Percentiles rank a stretch among this genome's conserved stretches.
These are phyloP conservation scores for Kazachstania kunashirensis DNA, from an alignment of 805 yeast species.

Conservation along the genomic window DNA sequence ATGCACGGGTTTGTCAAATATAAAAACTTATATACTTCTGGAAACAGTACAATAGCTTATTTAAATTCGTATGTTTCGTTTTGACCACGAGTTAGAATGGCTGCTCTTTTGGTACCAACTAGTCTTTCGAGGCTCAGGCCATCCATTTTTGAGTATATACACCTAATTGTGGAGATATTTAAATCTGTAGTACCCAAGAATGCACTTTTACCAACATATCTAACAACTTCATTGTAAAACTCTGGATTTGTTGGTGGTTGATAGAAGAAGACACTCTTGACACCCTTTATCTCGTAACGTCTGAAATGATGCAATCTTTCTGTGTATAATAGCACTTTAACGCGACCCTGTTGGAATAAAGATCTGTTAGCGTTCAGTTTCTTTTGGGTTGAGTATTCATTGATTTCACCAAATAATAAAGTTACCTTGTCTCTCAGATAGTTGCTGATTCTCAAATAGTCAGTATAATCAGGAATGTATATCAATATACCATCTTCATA, in stretches of 20 bases:
- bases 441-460: constrained; percentile 69
- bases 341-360: constrained; percentile 51
- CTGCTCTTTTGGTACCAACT: constrained; percentile 70
- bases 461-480: constrained; percentile 79
- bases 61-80: constrained; percentile 71
- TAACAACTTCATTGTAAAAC: constrained; percentile 69
- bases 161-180: constrained; percentile 47
- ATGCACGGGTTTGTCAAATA: too few relatives aligned
- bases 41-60: too few relatives aligned
- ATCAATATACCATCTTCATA: constrained; percentile 68
- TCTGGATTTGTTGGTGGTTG: constrained; percentile 76
- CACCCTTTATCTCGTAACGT: constrained; percentile 77
- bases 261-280: constrained; percentile 70
- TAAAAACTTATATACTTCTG: too few relatives aligned
- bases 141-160: constrained; percentile 72
- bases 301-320: constrained; percentile 91
- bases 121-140: constrained; percentile 67
- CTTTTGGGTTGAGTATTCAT: constrained; percentile 75
- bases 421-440: constrained; percentile 48
- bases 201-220: constrained; percentile 53
- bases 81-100: constrained; percentile 55
- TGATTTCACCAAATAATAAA: constrained; percentile 56
- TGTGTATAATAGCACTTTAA: constrained; percentile 73
- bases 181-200: constrained; percentile 44
- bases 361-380: constrained; percentile 64